Base-by-base conservation (phyloP, 768 basidiomycete genomes). In the Pisolithus microcarpus region DNA sequence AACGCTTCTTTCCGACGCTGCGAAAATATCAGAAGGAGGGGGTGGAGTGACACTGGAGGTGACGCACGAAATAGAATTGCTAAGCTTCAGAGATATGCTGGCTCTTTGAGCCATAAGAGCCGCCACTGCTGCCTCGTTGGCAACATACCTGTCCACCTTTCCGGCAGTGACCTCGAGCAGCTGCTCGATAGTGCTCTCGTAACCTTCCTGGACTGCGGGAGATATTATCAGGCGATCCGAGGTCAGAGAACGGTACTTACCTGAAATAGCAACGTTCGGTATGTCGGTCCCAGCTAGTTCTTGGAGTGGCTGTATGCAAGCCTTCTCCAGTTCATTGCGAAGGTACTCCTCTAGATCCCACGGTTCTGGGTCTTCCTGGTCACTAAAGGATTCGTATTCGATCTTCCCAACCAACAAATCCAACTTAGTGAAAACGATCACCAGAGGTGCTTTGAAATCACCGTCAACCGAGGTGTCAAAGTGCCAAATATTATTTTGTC, bases 1-100 rank as follows among this genome's bases (percentile, higher is more conserved):
- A 8, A 53, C 52, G 39, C 43, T 53, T 53, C 52, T 50, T 49
- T 24, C 48, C 48, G 18, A 44, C 40, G 4, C 52, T 53, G 43
- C 26, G 10, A 31, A 30, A 7, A 23, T 1, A 21, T 39, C 26
- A 46, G 36, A 15, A 43, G n/a, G 19, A 37, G 44, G 8, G 23
- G 26, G 4, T 23, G 43, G 4, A 26, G 50, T 9, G 8, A n/a
- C 19, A 39, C 3, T 21, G 34, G 5, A 28, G 7, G 34, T 21
- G 31, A 38, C 52, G 6, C 30, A 53, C 48, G 39, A 31, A 21
- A 53, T 53, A 13, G 49, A 53, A 19, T 31, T 38, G 9, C 34
- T 48, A 2, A 53, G 7, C 26, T 52, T 52, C 28, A 48, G 51
- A 16, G 37, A 24, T 24, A 53, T 50, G 24, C 46, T 26, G 16